These are phyloP conservation scores for Xanthoconium stramineum DNA, from an alignment of 768 basidiomycete species.

Conservation along the genomic window DNA sequence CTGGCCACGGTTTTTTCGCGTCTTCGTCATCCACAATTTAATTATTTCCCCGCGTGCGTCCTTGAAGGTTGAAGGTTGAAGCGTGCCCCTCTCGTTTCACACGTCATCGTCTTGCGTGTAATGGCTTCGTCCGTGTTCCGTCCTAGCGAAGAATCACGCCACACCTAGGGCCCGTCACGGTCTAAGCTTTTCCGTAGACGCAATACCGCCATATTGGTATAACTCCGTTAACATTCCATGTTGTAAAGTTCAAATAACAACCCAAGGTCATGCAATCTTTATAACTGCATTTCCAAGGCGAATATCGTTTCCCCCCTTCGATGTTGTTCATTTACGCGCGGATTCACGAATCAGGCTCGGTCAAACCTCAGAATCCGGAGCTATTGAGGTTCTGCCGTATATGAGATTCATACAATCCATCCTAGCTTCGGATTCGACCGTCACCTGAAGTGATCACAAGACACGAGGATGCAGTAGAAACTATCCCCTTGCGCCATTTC, in stretches of 20 bases:
- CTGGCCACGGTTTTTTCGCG: not conserved
- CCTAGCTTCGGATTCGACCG: conserved; percentile 4
- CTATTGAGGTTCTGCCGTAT: conserved; percentile 9
- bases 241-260: not conserved
- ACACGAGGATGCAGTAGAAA: not conserved
- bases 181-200: conserved; percentile 7
- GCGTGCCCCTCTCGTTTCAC: conserved; percentile 3
- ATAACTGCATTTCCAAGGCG: not conserved
- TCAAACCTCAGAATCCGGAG: not conserved
- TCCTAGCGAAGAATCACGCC: conserved; percentile 5
- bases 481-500: not conserved
- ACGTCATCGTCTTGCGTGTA: conserved; percentile 14
- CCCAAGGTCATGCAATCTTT: not conserved
- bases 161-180: not conserved
- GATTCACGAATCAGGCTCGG: not conserved
- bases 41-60: not conserved
- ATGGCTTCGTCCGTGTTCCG: not conserved
- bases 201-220: conserved; percentile 4
- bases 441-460: not conserved
- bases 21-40: not conserved
- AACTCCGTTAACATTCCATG: not conserved
- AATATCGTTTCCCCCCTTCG: not conserved
- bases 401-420: conserved; percentile 1
- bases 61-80: not conserved
- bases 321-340: not conserved